Conservation (phyloP, 345 rosid genomes). For the Brassica incana region DNA sequence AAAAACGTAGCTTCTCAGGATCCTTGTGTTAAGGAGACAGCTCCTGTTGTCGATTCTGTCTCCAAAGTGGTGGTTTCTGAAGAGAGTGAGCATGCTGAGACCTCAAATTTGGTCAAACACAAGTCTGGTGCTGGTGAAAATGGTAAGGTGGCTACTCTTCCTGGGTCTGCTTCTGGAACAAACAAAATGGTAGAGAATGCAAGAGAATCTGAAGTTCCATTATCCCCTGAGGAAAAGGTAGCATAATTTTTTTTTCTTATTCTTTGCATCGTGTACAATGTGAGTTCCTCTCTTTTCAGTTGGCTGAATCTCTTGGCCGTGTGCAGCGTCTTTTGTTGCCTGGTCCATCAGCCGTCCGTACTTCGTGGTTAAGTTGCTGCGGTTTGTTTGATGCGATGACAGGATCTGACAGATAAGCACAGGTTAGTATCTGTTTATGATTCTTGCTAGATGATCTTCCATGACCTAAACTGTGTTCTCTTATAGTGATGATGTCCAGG, state of each 20-base stretch:
- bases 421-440: constrained; percentile 42
- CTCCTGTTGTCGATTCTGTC: not conserved
- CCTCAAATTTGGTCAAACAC: constrained; percentile 10
- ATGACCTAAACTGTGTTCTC: not conserved
- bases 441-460: constrained; percentile 2
- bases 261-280: constrained; percentile 1
- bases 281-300: constrained; percentile 17
- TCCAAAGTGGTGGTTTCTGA: constrained; percentile 40
- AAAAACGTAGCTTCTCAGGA: constrained; percentile 31
- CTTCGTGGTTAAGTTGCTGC: constrained; percentile 76
- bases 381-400: constrained; percentile 75
- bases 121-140: constrained; percentile 7
- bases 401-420: constrained; percentile 61
- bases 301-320: constrained; percentile 13
- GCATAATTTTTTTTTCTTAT: constrained; percentile 8
- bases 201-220: constrained; percentile 37
- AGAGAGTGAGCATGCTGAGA: constrained; percentile 43
- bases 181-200: constrained; percentile 22
- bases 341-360: constrained; percentile 50
- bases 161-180: constrained; percentile 38
- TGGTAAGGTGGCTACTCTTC: constrained; percentile 29
- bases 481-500: not conserved
- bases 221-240: constrained; percentile 61
- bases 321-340: constrained; percentile 56
- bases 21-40: constrained; percentile 33